Base-by-base conservation (phyloP, 495 filamentous ascomycete species). In the Usnea hakonensis region DNA sequence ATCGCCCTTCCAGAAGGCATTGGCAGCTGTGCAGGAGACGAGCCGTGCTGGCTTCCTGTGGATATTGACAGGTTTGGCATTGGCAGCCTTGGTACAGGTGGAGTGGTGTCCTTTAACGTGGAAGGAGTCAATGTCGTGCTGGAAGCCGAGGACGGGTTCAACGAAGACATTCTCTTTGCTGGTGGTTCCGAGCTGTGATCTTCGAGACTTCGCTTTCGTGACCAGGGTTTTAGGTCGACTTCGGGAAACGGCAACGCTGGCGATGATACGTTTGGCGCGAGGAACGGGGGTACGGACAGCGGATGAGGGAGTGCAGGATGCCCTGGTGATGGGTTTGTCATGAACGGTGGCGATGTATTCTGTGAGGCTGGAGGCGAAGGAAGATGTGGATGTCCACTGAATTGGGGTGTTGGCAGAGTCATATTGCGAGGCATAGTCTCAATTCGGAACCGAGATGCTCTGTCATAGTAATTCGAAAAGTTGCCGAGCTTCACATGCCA, bases 401-500 rank as follows among this genome's bases (percentile, higher is more conserved):
- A 60, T 28, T 36, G 46, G 19, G 64, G 61, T 10, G 57, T 38
- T n/a, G 64, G 64, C 11, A 64, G 55, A 64, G 50, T 40, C 44
- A 69, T 38, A 26, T 62, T 54, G 36, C 55, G 53, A 50, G 46
- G 5, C 46, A 50, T 21, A 32, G 19, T 55, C 46, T 53, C 52
- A n/a, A 41, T 44, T 57, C 46, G 57, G 35, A 56, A 72, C 73
- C 28, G 78, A 38, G 60, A 80, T 6, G 87, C 87, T 44, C 78
- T 78, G 67, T 92, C 86, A 76, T 90, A 89, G 74, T 88, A 97
- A 30, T 85, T 83, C 61, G 81, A 85, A 69, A 96, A 96, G 41
- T 84, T 85, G 23, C 85, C 78, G 55, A 97, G 76, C 68, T 88
- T 90, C 57, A 79, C 76, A 68, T 96, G 86, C 95, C 95, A 97